Conservation (phyloP, 164 flowering plant species). For the Chimonanthus praecox region DNA sequence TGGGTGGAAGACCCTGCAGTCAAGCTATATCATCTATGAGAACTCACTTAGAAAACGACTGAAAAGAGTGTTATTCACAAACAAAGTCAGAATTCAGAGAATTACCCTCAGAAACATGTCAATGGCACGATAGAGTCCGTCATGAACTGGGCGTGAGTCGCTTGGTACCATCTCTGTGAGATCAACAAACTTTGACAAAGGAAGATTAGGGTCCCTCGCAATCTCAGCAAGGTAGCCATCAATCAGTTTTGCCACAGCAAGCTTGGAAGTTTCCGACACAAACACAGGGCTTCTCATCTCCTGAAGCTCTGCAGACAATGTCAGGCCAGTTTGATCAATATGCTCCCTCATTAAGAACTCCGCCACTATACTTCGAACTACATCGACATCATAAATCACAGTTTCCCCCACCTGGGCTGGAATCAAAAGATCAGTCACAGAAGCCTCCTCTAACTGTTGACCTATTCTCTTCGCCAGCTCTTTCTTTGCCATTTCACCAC, state of each 20-base stretch:
- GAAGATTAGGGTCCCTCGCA: conserved; percentile 67
- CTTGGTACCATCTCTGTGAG: conserved; percentile 62
- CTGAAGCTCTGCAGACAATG: conserved; percentile 36
- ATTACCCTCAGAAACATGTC: conserved; percentile 85
- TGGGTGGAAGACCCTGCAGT: background rate
- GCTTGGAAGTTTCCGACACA: conserved; percentile 69
- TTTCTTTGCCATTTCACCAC: conserved; percentile 42
- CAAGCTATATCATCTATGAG: background rate
- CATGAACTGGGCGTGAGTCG: conserved; percentile 62
- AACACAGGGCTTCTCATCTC: conserved; percentile 44
- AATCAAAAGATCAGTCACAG: conserved; percentile 66
- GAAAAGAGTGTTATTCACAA: background rate
- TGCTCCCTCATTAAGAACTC: conserved; percentile 62
- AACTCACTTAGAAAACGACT: background rate
- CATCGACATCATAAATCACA: conserved; percentile 54
- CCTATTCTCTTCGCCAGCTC: conserved; percentile 65
- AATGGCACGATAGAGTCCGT: conserved; percentile 80
- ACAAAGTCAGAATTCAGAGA: background rate
- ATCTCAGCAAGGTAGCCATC: conserved; percentile 87
- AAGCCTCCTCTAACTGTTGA: conserved; percentile 77
- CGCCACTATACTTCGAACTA: conserved; percentile 50
- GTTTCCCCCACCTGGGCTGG: conserved; percentile 37
- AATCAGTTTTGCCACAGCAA: conserved; percentile 74
- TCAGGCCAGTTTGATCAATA: conserved; percentile 26
- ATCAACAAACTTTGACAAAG: conserved; percentile 48